Evolutionary conservation across 2,329 filamentous ascomycete genomes (phyloP), one percentile per base, ranked within the genome.

Genomic region (Fusarium poae): DNA sequence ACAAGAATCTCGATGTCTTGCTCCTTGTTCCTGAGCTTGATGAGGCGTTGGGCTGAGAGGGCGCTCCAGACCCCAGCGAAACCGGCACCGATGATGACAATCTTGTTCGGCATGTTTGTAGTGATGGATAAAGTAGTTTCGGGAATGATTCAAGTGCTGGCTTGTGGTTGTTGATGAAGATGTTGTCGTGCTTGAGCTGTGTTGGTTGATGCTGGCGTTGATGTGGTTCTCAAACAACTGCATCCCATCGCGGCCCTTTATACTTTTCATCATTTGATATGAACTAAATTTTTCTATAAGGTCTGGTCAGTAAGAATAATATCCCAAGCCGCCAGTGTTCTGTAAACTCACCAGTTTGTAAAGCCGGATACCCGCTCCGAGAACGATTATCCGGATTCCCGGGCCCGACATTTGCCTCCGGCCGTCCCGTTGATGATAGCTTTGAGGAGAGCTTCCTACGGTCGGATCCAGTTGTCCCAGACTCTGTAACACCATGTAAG

Each of bases 1-100:
- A 81, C 72, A 5, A 73, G 21, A 18, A 81, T 67, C 8, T 77
- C 62, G 21, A 79, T 59, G 0, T 57, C 30, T 4, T 58, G 6
- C 5, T 46, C 8, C 12, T 21, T 68, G 0, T 23, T 32, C 1
- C 30, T 35, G 1, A 62, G 21, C 12, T 37, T 62, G 49, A 68
- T 42, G 12, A 68, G 56, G 2, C 61, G 66, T 39, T 62, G 32
- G 5, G 61, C 52, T n/a, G 61, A 52, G 40, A 69, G 29, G 7
- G 66, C 66, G 13, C 65, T 63, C 67, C 62, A 69, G 7, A 69
- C 27, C 5, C 62, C 65, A 0, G 65, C 49, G 9, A 70, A 70
- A 1, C 57, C 67, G 10, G 65, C 39, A 0, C 65, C 65, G 2
- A 70, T 12, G 4, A 70, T 43, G 20, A 69, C 39, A 23, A 70